phyloP scores from a whole-genome alignment of 345 rosid genomes.

The Barbarea vulgaris region DNA sequence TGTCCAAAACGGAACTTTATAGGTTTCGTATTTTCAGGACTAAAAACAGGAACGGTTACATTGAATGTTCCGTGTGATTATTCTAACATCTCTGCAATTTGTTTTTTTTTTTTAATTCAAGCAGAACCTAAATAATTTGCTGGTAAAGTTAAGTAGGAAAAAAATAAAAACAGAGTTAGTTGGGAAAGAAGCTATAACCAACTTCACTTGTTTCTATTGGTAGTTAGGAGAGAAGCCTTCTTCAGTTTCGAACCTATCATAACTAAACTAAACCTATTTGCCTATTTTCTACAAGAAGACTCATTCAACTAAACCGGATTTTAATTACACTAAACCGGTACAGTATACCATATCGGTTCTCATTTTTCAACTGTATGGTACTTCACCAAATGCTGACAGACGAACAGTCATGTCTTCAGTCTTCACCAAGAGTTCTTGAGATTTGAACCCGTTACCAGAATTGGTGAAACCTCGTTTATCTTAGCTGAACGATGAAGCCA shows the following conservation, averaged over 20 bases:
- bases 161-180: constrained; percentile 19
- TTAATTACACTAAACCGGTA: constrained; percentile 17
- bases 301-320: constrained; percentile 19
- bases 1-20: constrained; percentile 35
- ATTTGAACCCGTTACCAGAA: constrained; percentile 15
- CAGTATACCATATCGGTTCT: background rate
- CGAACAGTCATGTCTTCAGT: background rate
- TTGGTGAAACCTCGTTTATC: background rate
- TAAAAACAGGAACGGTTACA: constrained; percentile 18
- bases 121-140: constrained; percentile 12
- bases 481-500: background rate
- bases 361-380: background rate
- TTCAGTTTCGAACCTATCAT: constrained; percentile 33
- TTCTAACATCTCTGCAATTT: background rate
- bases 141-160: constrained; percentile 43
- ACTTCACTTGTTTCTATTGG: constrained; percentile 31
- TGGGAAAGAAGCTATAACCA: constrained; percentile 37
- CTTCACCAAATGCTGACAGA: constrained; percentile 14
- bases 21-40: constrained; percentile 32
- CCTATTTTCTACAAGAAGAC: background rate
- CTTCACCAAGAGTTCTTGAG: constrained; percentile 2
- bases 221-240: constrained; percentile 39
- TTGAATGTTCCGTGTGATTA: constrained; percentile 15
- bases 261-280: constrained; percentile 31
- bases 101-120: background rate